Percentiles rank a stretch among this genome's conserved stretches.
Evolutionary conservation across 257 asterid species (phyloP).

Genomic region (Striga asiatica): DNA sequence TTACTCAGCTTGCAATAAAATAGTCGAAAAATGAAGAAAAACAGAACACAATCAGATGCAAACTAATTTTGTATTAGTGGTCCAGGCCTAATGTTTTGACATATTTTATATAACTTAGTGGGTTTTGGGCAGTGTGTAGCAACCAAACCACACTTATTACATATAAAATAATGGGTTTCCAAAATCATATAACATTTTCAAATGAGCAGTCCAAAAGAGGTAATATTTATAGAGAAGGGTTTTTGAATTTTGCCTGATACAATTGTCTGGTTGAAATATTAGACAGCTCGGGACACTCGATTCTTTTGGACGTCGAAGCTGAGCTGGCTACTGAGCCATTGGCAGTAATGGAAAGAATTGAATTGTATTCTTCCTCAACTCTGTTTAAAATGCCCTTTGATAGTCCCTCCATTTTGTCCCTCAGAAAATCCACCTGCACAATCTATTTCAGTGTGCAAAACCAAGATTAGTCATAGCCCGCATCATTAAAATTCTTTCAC

Average conservation of each 20-base stretch:
- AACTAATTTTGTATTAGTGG: slow-evolving; percentile 18
- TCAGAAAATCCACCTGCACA: slow-evolving; percentile 31
- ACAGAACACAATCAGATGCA: slow-evolving; percentile 12
- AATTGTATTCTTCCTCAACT: slow-evolving; percentile 41
- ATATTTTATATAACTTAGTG: slow-evolving; percentile 14
- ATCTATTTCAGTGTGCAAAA: neutral
- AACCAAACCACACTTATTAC: slow-evolving; percentile 13
- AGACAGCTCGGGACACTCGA: slow-evolving; percentile 26
- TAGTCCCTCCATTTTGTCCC: slow-evolving; percentile 39
- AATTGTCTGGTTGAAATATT: slow-evolving; percentile 20
- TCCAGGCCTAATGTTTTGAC: slow-evolving; percentile 17
- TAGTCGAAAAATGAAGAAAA: slow-evolving; percentile 2
- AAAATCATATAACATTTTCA: neutral
- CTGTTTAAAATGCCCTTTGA: slow-evolving; percentile 40
- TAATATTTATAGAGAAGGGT: slow-evolving; percentile 15
- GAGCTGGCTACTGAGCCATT: slow-evolving; percentile 50
- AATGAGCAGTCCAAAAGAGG: neutral
- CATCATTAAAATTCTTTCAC: neutral
- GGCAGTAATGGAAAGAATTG: slow-evolving; percentile 29
- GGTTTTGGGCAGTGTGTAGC: slow-evolving; percentile 23
- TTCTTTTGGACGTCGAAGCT: slow-evolving; percentile 57
- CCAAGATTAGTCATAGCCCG: neutral
- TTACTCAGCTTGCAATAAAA: neutral
- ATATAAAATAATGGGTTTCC: neutral
- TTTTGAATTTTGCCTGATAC: slow-evolving; percentile 25